Percentiles rank a stretch among this genome's conserved stretches.
These are phyloP conservation scores for Zarea fungicola DNA, from an alignment of 2,329 filamentous ascomycete species.

Conservation along the genomic window DNA sequence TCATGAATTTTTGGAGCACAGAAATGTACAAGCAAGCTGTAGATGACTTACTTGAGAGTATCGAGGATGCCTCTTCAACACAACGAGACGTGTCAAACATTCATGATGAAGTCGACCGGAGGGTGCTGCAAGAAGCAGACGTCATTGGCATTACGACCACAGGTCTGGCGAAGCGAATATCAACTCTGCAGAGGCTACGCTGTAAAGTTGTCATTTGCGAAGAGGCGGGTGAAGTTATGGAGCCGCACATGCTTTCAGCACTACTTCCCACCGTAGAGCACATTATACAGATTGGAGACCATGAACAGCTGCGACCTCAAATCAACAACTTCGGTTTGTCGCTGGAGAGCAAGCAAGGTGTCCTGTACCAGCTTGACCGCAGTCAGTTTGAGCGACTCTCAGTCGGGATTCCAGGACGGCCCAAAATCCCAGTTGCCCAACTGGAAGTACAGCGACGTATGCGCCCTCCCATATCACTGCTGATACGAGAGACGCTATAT, in stretches of 20 bases:
- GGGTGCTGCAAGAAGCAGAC: constrained; percentile 29
- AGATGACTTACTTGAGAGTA: neutral
- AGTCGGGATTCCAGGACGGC: constrained; percentile 18
- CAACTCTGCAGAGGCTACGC: constrained; percentile 38
- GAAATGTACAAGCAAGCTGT: constrained; percentile 3
- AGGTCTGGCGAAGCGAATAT: constrained; percentile 46
- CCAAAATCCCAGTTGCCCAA: constrained; percentile 25
- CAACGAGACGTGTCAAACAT: constrained; percentile 11
- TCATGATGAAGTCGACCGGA: constrained; percentile 27
- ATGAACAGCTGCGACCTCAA: constrained; percentile 53
- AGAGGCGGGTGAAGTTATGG: constrained; percentile 61
- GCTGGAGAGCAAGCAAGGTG: constrained; percentile 15
- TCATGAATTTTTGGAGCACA: neutral
- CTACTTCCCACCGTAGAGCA: constrained; percentile 54
- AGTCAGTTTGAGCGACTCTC: constrained; percentile 42
- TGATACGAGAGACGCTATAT: constrained; percentile 56
- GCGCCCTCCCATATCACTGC: constrained; percentile 54
- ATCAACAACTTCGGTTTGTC: constrained; percentile 48
- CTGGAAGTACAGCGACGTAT: constrained; percentile 60
- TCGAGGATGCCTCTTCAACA: neutral
- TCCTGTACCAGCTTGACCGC: constrained; percentile 14
- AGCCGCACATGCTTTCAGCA: constrained; percentile 53
- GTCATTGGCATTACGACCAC: constrained; percentile 56
- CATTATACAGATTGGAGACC: constrained; percentile 58
- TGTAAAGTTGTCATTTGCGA: constrained; percentile 56